Evolutionary conservation across 768 basidiomycete species (phyloP).

Genomic region (Psilocybe cyanescens): DNA sequence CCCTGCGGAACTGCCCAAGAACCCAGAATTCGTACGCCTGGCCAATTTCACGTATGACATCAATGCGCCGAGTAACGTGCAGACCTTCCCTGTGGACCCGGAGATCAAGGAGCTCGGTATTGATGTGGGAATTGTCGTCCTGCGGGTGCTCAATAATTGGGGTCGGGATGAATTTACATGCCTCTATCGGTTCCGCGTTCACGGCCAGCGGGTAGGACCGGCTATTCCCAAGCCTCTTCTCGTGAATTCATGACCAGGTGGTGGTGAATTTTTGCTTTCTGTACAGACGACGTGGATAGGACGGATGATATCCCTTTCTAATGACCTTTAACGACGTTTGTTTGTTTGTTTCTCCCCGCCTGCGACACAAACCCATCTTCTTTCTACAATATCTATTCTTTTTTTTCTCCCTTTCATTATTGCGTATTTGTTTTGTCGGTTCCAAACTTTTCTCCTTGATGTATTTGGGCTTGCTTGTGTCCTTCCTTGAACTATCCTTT

Average conservation of each 20-base stretch:
- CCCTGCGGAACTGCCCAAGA: constrained; percentile 50
- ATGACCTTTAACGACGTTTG: constrained; percentile 16
- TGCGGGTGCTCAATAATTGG: constrained; percentile 87
- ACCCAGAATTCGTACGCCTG: constrained; percentile 62
- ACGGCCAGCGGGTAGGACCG: constrained; percentile 58
- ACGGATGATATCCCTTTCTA: constrained; percentile 1
- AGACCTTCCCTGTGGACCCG: constrained; percentile 77
- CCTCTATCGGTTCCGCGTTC: constrained; percentile 84
- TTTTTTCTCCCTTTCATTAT: constrained; percentile 11
- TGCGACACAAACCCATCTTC: constrained; percentile 9
- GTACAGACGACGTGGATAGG: neutral
- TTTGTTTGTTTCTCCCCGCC: constrained; percentile 1
- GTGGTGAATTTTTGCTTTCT: neutral
- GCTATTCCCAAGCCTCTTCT: constrained; percentile 41
- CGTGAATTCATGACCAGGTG: constrained; percentile 23
- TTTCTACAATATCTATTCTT: constrained; percentile 13
- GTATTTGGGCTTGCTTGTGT: constrained; percentile 16
- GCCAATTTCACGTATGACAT: constrained; percentile 69
- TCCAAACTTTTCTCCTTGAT: neutral
- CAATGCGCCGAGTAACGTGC: constrained; percentile 63
- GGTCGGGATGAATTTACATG: constrained; percentile 85
- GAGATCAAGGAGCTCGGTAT: constrained; percentile 72
- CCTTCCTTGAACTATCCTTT: constrained; percentile 2
- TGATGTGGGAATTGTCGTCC: constrained; percentile 84
- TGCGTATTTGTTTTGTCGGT: constrained; percentile 12